Percentiles rank a stretch among this genome's conserved stretches.
These are phyloP conservation scores for Russula foetens DNA, from an alignment of 768 basidiomycete genomes.

Conservation along the genomic window DNA sequence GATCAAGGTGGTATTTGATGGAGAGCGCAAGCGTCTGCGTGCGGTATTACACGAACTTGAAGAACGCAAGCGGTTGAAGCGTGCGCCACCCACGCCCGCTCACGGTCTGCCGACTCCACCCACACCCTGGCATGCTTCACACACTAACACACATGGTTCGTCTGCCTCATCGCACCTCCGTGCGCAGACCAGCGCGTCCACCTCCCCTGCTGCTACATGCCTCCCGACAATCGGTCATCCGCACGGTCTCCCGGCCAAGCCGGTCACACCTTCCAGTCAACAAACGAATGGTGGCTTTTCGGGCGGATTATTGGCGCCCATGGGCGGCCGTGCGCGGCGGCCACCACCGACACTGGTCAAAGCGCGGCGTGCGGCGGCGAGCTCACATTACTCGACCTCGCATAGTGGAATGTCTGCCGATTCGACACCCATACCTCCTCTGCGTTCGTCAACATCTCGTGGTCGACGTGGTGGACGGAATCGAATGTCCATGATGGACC, in stretches of 20 bases:
- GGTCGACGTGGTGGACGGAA: conserved; percentile 14
- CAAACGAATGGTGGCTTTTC: conserved; percentile 9
- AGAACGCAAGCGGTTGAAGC: conserved; percentile 37
- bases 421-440: conserved; percentile 3
- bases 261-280: conserved; percentile 12
- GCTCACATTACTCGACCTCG: not conserved
- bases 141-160: conserved; percentile 21
- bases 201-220: conserved; percentile 10
- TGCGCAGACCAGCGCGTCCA: conserved; percentile 4
- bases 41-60: conserved; percentile 63
- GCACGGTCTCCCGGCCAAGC: conserved; percentile 17
- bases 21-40: conserved; percentile 54
- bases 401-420: conserved; percentile 7
- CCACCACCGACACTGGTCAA: conserved; percentile 17
- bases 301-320: conserved; percentile 10
- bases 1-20: conserved; percentile 74
- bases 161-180: conserved; percentile 14
- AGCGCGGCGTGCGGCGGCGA: conserved; percentile 12
- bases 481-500: conserved; percentile 8
- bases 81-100: conserved; percentile 6
- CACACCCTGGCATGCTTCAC: conserved; percentile 24
- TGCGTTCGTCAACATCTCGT: not conserved
- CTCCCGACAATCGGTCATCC: not conserved
- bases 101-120: conserved; percentile 9
- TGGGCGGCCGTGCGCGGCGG: conserved; percentile 17